Evolutionary conservation across 495 filamentous ascomycete genomes (phyloP).

Genomic region (Beverwykella pulmonaria): DNA sequence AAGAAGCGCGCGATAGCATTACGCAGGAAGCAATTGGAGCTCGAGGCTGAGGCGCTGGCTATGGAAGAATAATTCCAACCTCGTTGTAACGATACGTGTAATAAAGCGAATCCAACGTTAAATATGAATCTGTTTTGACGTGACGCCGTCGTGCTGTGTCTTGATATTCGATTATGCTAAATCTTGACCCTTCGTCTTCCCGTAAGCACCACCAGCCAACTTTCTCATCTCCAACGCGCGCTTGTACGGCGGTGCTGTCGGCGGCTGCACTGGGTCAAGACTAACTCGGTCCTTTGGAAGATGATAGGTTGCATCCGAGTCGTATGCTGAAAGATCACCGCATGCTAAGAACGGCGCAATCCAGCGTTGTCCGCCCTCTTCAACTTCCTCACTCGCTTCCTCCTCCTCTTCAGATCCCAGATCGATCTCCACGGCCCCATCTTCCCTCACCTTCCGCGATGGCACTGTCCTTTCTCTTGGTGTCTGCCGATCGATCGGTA

Average conservation of each 20-base stretch:
- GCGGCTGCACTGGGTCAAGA: conserved; percentile 92
- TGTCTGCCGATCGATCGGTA: conserved; percentile 37
- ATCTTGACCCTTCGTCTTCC: conserved; percentile 63
- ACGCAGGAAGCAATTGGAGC: conserved; percentile 23
- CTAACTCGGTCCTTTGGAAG: conserved; percentile 76
- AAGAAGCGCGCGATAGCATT: conserved; percentile 23
- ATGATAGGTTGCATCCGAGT: conserved; percentile 90
- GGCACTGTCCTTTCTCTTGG: conserved; percentile 46
- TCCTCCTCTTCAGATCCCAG: conserved; percentile 48
- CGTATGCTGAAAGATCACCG: conserved; percentile 90
- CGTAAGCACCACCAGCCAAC: conserved; percentile 75
- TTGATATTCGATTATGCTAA: neutral
- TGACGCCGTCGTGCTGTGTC: too few species aligned
- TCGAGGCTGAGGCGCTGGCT: conserved; percentile 25
- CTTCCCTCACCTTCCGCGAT: conserved; percentile 37
- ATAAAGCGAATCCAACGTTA: neutral
- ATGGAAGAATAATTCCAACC: conserved; percentile 11
- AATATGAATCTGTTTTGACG: neutral
- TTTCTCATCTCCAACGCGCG: conserved; percentile 82
- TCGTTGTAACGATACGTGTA: neutral
- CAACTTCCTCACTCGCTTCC: conserved; percentile 47
- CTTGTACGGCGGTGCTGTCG: conserved; percentile 93
- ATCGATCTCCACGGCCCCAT: conserved; percentile 65
- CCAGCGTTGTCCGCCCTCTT: conserved; percentile 59
- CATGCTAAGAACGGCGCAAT: conserved; percentile 95